These are phyloP conservation scores for Lactarius hengduanensis DNA, from an alignment of 768 basidiomycete genomes.

Conservation along the genomic window DNA sequence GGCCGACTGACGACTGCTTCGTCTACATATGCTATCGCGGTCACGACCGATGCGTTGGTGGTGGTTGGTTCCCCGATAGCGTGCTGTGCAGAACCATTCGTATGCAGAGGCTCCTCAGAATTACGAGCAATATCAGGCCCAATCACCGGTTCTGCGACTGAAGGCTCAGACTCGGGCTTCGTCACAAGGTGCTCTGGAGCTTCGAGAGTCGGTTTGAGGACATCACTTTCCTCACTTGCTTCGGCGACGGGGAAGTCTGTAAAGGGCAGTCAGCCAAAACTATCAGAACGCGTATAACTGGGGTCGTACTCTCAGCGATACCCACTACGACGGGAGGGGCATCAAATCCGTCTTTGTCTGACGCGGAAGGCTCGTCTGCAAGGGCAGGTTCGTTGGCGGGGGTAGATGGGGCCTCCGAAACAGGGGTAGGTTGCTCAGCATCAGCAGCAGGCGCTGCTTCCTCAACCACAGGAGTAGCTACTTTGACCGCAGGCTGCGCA, in stretches of 20 bases:
- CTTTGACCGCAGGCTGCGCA: not conserved
- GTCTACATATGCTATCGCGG: not conserved
- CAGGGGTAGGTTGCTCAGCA: not conserved
- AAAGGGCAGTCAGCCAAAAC: not conserved
- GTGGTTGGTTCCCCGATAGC: not conserved
- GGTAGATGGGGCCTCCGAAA: not conserved
- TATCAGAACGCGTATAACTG: not conserved
- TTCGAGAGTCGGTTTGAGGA: not conserved
- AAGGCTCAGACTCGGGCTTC: not conserved
- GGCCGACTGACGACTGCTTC: not conserved
- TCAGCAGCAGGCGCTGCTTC: not conserved
- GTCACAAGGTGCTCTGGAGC: not conserved
- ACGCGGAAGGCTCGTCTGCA: not conserved
- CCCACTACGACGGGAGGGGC: not conserved
- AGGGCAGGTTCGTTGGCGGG: not conserved
- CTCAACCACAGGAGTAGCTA: not conserved
- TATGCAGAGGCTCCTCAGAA: not conserved
- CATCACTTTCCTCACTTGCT: not conserved
- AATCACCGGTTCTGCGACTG: not conserved
- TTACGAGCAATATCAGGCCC: not conserved
- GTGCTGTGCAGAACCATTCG: slow-evolving; percentile 1
- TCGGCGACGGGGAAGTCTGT: slow-evolving; percentile 10
- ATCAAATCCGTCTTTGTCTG: not conserved
- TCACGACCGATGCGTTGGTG: not conserved
- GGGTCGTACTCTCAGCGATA: slow-evolving; percentile 13